Evolutionary conservation across 345 rosid species (phyloP), one percentile per base, ranked within the genome.

Genomic region (Hevea brasiliensis): DNA sequence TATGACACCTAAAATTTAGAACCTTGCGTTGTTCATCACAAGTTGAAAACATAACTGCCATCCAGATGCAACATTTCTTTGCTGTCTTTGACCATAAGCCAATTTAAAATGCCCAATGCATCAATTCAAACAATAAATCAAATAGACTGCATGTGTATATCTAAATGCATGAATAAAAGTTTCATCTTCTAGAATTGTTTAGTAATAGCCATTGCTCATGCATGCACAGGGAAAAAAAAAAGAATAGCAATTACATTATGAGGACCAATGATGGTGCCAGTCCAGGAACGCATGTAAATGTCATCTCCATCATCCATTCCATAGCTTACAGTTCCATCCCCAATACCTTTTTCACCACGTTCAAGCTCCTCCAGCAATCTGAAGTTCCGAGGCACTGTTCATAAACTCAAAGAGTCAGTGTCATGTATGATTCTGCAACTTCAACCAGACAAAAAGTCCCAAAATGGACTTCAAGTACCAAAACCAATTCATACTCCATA

Each of bases 231-330:
- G 29, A n/a, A 45, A 10, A 13, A 20, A 10, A 9, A 71, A 8
- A 69, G 53, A 48, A 0, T 74, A 75, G 72, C 50, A 76, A 73
- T 84, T 90, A 90, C 97, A 85, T 92, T 92, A 87, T 87, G 95
- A 65, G 93, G 95, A 79, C 97, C 97, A 56, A 92, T 92, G 77
- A 92, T 79, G 24, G 97, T 92, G 76, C 97, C 97, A 71, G 97
- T 92, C 97, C 97, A 92, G 37, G 97, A 90, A 68, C 90, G 93
- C 97, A 90, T 92, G 79, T 86, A 87, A 61, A 92, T 90, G 81
- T 92, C 97, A 85, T 92, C 95, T 57, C 90, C 93, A 29, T 92
- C 97, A 60, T 92, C 97, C 97, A 90, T 89, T 69, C 97, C 97
- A 83, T 92, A 92, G 89, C 97, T 92, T 26, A 92, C 97, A 20